Base-by-base conservation (phyloP, 345 rosid genomes). In the Eucalyptus paniculata region DNA sequence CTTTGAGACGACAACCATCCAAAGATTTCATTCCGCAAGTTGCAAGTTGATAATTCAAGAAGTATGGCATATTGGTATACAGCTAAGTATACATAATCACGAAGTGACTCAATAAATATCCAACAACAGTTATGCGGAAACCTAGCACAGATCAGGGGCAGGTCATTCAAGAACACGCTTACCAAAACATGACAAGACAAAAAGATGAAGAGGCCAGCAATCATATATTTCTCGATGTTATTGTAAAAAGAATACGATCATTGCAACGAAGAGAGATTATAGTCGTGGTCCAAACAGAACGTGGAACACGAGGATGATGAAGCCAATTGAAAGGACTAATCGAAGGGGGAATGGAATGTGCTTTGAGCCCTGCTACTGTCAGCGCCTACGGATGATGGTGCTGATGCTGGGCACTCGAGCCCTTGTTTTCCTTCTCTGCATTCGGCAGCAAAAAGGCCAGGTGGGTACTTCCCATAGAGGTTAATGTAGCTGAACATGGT, bases 401-500 rank as follows among this genome's bases (percentile, higher is more conserved):
- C 30, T 21, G 9, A 17, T 6, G 91, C 86, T 26, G 95, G 91
- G 90, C 98, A 96, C 34, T 19, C 93, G 42, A 96, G 97, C 86
- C 97, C 98, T 67, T 81, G 47, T 88, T 92, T 94, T 50, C 93
- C 93, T 87, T 93, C 96, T 34, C 80, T 90, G 86, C 98, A 95
- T 89, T 92, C 93, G 5, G 91, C 94, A 14, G 95, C 92, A 62
- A 95, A 95, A 62, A 96, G 92, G 18, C 98, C 98, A 23, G 96
- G 92, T 2, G 97, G 97, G 90, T 96, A 96, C 30, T 91, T 93
- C 4, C 97, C 97, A 7, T 93, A 82, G 54, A 94, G 91, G 86
- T 94, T 92, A 89, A 96, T 94, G 94, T 96, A 95, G 91, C 92
- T 94, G 90, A 96, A 96, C 97, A 96, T 91, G 40, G 92, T 93